Percentiles rank a stretch among this genome's conserved stretches.
Evolutionary conservation across 768 basidiomycete genomes (phyloP).

Genomic region (Russula virescens): DNA sequence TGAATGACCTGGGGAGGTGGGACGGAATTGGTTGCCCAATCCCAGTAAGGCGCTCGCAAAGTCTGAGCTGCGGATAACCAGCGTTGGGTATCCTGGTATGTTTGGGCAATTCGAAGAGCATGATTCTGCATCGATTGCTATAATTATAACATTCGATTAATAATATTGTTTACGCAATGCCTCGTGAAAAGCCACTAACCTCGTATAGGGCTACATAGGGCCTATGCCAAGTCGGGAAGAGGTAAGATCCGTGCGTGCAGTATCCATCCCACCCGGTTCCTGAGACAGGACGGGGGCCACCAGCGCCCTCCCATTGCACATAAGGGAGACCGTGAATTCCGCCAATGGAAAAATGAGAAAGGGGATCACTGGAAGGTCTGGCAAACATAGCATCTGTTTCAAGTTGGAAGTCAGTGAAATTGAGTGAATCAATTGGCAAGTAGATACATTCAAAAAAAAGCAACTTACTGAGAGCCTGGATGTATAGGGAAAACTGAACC

Average conservation of each 20-base stretch:
- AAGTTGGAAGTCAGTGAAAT: too few species aligned
- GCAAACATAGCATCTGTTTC: constrained; percentile 31
- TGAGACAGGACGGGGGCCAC: constrained; percentile 26
- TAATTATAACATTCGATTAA: constrained; percentile 27
- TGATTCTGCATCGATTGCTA: constrained; percentile 44
- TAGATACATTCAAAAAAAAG: background rate
- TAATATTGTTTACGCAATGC: background rate
- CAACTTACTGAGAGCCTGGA: constrained; percentile 44
- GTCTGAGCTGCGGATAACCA: constrained; percentile 35
- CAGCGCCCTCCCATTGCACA: constrained; percentile 39
- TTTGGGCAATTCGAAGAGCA: constrained; percentile 37
- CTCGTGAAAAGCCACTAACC: background rate
- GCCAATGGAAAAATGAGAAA: constrained; percentile 41
- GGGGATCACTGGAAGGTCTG: constrained; percentile 29
- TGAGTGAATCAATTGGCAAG: background rate
- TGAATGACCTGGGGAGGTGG: constrained; percentile 38
- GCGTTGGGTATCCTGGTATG: constrained; percentile 29
- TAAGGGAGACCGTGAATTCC: constrained; percentile 52
- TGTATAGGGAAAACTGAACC: constrained; percentile 45
- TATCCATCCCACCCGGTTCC: constrained; percentile 37
- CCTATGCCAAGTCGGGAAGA: constrained; percentile 54
- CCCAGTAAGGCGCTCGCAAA: constrained; percentile 44
- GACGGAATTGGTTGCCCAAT: constrained; percentile 39
- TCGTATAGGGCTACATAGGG: constrained; percentile 27
- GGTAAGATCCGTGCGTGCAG: constrained; percentile 46